These are phyloP conservation scores for Fomitiporia mediterranea DNA, from an alignment of 1,284 basidiomycete genomes.

Conservation along the genomic window DNA sequence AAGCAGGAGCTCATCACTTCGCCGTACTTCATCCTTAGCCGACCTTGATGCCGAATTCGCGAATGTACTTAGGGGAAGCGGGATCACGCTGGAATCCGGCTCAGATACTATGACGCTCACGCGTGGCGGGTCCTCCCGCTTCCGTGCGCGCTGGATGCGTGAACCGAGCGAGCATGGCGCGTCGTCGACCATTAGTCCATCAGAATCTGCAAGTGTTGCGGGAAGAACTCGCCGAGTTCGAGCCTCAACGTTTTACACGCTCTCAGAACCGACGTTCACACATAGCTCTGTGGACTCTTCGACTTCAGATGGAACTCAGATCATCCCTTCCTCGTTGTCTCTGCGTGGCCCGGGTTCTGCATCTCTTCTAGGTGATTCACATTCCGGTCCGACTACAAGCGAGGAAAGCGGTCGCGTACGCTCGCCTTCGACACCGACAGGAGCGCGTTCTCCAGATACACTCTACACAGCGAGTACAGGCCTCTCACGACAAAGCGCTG, in stretches of 20 bases:
- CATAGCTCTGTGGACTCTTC: constrained; percentile 2
- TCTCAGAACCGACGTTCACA: constrained; percentile 30
- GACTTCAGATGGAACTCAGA: constrained; percentile 36
- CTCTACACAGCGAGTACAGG: constrained; percentile 20
- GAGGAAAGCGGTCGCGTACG: constrained; percentile 19
- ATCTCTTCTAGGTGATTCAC: constrained; percentile 55
- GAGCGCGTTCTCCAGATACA: constrained; percentile 16
- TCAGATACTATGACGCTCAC: constrained; percentile 3
- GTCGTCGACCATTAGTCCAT: constrained; percentile 4
- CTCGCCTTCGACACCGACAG: constrained; percentile 24
- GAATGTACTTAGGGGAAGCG: constrained; percentile 35
- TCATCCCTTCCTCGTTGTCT: constrained; percentile 50
- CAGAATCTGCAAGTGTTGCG: constrained; percentile 25
- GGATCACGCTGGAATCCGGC: constrained; percentile 8
- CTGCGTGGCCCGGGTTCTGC: constrained; percentile 49
- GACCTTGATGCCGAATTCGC: constrained; percentile 70
- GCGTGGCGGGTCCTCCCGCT: constrained; percentile 8
- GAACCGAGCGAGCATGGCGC: constrained; percentile 11
- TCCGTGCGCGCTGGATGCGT: constrained; percentile 17
- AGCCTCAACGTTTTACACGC: constrained; percentile 33
- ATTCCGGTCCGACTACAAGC: constrained; percentile 34
- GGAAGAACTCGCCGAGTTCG: constrained; percentile 26
- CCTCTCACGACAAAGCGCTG: constrained; percentile 53
- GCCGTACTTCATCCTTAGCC: constrained; percentile 70
- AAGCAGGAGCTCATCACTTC: constrained; percentile 52